These are phyloP conservation scores for Didymella pomorum DNA, from an alignment of 2,329 filamentous ascomycete species.

Conservation along the genomic window DNA sequence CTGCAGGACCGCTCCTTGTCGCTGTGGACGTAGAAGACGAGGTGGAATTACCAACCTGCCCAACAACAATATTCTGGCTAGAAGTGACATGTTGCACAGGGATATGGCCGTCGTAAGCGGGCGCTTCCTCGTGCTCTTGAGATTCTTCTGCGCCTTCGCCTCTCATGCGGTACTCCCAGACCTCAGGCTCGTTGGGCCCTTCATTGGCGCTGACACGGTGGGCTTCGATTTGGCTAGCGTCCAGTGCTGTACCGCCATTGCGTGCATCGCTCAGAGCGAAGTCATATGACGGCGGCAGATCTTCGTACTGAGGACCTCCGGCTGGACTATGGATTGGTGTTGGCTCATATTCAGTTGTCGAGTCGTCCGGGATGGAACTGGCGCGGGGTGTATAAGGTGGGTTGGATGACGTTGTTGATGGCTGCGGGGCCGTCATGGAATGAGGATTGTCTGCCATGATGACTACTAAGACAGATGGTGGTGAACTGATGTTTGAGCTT, in stretches of 20 bases:
- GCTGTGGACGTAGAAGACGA: not conserved
- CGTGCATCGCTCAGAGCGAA: slow-evolving; percentile 45
- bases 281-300: slow-evolving; percentile 50
- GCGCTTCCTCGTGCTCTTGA: slow-evolving; percentile 29
- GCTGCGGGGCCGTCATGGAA: slow-evolving; percentile 20
- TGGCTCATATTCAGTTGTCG: slow-evolving; percentile 42
- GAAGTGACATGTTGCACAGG: slow-evolving; percentile 37
- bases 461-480: not conserved
- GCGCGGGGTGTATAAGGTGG: slow-evolving; percentile 39
- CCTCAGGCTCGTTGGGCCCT: slow-evolving; percentile 32
- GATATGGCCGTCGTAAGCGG: slow-evolving; percentile 32
- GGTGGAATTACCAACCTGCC: slow-evolving; percentile 17
- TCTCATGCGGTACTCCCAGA: slow-evolving; percentile 38
- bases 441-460: slow-evolving; percentile 36
- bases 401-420: slow-evolving; percentile 28
- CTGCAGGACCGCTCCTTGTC: not conserved
- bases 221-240: slow-evolving; percentile 40
- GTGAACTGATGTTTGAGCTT: not conserved
- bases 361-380: slow-evolving; percentile 43
- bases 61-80: slow-evolving; percentile 36
- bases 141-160: slow-evolving; percentile 28
- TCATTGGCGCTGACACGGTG: slow-evolving; percentile 36
- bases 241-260: slow-evolving; percentile 35
- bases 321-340: slow-evolving; percentile 43
- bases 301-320: slow-evolving; percentile 47